Conservation (phyloP, 106 monocot species). For the Allium fistulosum region DNA sequence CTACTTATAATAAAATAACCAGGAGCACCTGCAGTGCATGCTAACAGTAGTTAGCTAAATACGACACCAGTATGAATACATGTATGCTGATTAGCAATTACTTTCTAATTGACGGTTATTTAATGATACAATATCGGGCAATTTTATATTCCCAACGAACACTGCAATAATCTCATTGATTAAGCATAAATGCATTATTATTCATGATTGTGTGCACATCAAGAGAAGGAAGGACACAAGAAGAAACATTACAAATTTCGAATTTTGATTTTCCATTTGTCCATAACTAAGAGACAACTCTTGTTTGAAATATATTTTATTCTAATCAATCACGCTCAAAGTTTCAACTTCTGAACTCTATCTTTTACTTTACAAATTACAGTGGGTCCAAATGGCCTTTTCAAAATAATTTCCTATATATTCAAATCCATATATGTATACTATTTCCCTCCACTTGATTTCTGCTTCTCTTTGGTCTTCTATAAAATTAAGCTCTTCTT, state of each 20-base stretch:
- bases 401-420: neutral
- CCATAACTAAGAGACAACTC: slow-evolving; percentile 1
- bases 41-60: no score
- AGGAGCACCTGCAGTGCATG: no score
- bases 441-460: neutral
- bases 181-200: no score
- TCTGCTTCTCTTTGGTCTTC: neutral
- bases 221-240: neutral
- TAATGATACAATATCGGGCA: no score
- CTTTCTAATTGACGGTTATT: no score
- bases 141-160: no score
- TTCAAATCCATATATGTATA: neutral
- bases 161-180: no score
- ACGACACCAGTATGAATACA: no score
- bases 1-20: no score
- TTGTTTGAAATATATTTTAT: neutral
- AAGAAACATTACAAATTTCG: neutral
- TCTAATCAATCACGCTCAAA: slow-evolving; percentile 6
- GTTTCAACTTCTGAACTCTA: neutral
- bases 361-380: no score
- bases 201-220: neutral
- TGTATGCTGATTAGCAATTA: no score
- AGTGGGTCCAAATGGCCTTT: neutral
- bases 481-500: neutral
- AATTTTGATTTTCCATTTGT: neutral